Conservation (phyloP, 2,329 filamentous ascomycete species). For the Exophiala oligosperma region DNA sequence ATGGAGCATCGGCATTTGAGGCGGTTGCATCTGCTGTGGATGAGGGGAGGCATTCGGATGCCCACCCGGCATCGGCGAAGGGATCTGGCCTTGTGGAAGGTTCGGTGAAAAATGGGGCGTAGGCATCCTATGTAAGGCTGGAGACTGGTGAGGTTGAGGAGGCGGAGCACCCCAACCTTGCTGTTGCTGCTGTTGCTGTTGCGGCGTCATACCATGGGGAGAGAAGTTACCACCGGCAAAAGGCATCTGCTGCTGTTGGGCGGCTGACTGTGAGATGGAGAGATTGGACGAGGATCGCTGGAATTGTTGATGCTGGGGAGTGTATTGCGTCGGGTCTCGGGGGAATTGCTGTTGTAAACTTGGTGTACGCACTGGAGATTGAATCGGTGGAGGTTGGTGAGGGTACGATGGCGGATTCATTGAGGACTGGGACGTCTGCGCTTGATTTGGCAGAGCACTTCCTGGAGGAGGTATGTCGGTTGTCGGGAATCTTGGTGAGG, state of each 20-base stretch:
- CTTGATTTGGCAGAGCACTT: conserved; percentile 30
- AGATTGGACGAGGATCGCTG: conserved; percentile 55
- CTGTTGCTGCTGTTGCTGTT: conserved; percentile 42
- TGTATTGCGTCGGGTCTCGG: conserved; percentile 64
- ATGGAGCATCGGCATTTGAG: conserved; percentile 29
- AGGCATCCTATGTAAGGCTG: conserved; percentile 44
- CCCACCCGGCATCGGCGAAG: conserved; percentile 27
- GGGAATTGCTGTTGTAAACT: conserved; percentile 60
- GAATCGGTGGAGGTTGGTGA: conserved; percentile 70
- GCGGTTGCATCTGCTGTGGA: conserved; percentile 30
- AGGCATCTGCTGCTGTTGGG: conserved; percentile 48
- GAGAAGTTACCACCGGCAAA: conserved; percentile 58
- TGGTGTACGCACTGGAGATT: conserved; percentile 67
- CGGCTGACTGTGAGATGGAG: conserved; percentile 54
- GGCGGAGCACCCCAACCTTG: conserved; percentile 67
- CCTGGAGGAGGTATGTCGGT: conserved; percentile 24
- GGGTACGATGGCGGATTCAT: conserved; percentile 68
- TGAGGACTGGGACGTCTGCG: conserved; percentile 43
- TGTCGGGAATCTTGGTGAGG: conserved; percentile 24
- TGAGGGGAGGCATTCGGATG: conserved; percentile 26
- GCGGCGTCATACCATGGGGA: conserved; percentile 49
- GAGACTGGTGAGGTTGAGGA: conserved; percentile 64
- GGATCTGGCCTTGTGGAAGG: conserved; percentile 27
- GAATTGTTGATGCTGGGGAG: conserved; percentile 34
- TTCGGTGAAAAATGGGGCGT: conserved; percentile 27